Base-by-base conservation (phyloP, 2,329 filamentous ascomycete genomes). In the Orbilia quercus region DNA sequence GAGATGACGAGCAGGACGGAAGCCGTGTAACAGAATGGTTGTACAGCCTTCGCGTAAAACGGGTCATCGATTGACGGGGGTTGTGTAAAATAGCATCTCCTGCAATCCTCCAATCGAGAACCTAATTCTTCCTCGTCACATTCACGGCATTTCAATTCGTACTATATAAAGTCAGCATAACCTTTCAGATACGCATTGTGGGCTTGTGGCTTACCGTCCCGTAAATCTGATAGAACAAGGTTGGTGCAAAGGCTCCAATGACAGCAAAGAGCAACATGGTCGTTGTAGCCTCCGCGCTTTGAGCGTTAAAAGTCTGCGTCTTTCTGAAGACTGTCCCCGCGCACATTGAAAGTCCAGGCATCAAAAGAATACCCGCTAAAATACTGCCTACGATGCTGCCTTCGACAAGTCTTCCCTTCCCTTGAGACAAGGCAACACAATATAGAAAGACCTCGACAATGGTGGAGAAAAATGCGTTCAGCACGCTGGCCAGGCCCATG, bases 401-500 rank as follows among this genome's bases (percentile, higher is more conserved):
- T 81, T 99, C 95, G 1, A 99, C 95, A 31, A 99, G 87, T 78
- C 90, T 89, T 1, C 90, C 90, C 81, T 99, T 99, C 75, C 95
- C 95, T 80, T 99, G 90, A 20, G 89, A 91, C 47, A 99, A 85
- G 14, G 95, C 95, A 60, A 98, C 89, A 79, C 95, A 98, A 82
- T 99, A 99, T 20, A 99, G 87, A 81, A 96, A 99, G 1, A 99
- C 96, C 80, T 99, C 95, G 7, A 99, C 95, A 20, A 99, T 85
- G 1, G 95, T 99, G 11, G 93, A 96, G 83, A 99, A 99, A 81
- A 99, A 96, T 50, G 95, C 95, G 78, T 99, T 99, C 83, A 98
- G 91, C 31, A 94, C 96, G 25, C 95, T 95, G 79, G 95, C 95
- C 7, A 99, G 85, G 23, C 95, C 95, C 95, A 99, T 99, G 3